Evolutionary conservation across 108 stramenopile genomes (phyloP).

Genomic region (Parmales sp.): DNA sequence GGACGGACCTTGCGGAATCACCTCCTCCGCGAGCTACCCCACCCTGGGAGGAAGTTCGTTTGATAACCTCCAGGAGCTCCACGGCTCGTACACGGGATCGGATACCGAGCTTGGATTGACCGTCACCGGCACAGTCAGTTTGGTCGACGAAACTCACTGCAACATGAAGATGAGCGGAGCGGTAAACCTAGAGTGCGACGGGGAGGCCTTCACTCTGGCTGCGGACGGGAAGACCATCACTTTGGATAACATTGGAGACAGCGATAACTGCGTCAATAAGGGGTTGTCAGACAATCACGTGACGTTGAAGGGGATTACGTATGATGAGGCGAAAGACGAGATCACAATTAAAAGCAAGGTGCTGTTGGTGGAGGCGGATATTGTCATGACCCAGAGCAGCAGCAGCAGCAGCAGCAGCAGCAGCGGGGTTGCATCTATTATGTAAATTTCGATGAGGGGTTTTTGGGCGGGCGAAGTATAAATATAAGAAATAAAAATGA

Average conservation of each 20-base stretch:
- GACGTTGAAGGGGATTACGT: slow-evolving; percentile 4
- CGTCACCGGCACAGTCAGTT: slow-evolving; percentile 2
- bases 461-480: too few species aligned
- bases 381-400: too few species aligned
- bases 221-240: neutral
- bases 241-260: neutral
- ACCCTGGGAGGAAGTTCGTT: too few species aligned
- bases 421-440: too few species aligned
- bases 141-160: neutral
- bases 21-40: slow-evolving; percentile 4
- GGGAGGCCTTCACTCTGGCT: neutral
- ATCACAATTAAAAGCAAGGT: too few species aligned
- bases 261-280: neutral
- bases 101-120: neutral
- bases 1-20: slow-evolving; percentile 2
- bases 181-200: neutral
- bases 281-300: neutral
- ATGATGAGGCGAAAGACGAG: neutral
- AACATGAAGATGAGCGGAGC: neutral
- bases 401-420: too few species aligned
- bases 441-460: too few species aligned
- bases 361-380: too few species aligned
- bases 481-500: too few species aligned
- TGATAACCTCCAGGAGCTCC: too few species aligned
- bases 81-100: neutral